Conservation (phyloP, 768 basidiomycete species). For the Clitopilus hobsonii region DNA sequence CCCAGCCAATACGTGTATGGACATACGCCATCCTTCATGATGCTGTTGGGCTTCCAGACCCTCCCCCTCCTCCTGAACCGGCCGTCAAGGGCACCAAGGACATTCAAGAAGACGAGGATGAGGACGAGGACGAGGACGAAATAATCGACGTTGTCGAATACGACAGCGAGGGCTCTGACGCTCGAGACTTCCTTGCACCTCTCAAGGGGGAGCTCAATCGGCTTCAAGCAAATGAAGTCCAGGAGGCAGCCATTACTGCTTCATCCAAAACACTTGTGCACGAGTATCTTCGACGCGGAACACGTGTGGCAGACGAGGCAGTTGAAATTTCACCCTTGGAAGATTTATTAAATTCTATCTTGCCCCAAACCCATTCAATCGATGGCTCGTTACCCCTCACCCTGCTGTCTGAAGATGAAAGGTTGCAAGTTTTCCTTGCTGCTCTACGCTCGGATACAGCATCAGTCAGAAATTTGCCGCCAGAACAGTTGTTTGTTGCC, state of each 20-base stretch:
- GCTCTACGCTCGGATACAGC: conserved; percentile 50
- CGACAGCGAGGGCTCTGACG: conserved; percentile 46
- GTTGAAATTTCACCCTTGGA: conserved; percentile 47
- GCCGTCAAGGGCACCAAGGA: conserved; percentile 10
- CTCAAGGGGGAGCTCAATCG: conserved; percentile 63
- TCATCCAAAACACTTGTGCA: conserved; percentile 29
- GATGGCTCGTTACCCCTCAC: conserved; percentile 38
- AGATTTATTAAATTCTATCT: conserved; percentile 40
- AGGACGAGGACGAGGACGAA: conserved; percentile 52
- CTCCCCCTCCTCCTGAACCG: conserved; percentile 1
- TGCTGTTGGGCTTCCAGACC: conserved; percentile 53
- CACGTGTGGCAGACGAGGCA: conserved; percentile 54
- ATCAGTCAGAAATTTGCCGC: conserved; percentile 40
- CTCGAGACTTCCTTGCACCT: conserved; percentile 57
- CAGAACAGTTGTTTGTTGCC: conserved; percentile 42
- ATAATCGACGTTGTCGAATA: conserved; percentile 67
- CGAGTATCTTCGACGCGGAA: conserved; percentile 70
- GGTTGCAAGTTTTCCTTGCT: conserved; percentile 52
- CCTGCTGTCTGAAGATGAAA: conserved; percentile 42
- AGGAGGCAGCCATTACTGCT: conserved; percentile 21
- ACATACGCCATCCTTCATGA: conserved; percentile 65
- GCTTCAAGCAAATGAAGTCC: conserved; percentile 40
- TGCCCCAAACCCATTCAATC: conserved; percentile 25
- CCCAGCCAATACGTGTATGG: conserved; percentile 60
- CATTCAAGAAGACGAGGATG: conserved; percentile 17